A percentile compares a stretch with the other conserved stretches of the same genome.
phyloP scores from a whole-genome alignment of 495 filamentous ascomycete species.

The Podospora anserina region DNA sequence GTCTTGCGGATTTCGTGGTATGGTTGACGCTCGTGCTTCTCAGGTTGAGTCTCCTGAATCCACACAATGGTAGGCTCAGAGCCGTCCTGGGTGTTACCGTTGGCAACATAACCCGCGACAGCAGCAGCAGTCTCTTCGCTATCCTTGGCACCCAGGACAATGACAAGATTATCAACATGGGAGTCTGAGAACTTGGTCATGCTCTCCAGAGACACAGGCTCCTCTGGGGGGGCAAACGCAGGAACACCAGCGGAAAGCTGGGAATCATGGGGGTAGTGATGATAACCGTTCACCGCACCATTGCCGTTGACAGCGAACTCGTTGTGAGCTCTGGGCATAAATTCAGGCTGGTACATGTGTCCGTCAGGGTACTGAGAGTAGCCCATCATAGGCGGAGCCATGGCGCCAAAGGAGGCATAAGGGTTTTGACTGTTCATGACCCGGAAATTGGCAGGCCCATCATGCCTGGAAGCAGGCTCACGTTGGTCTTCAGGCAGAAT shows the following conservation, averaged over 20 bases:
- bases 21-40: conserved; percentile 49
- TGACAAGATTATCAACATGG: conserved; percentile 47
- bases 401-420: conserved; percentile 2
- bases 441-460: conserved; percentile 33
- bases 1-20: conserved; percentile 55
- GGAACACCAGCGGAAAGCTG: conserved; percentile 71
- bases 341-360: conserved; percentile 27
- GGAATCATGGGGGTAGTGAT: conserved; percentile 46
- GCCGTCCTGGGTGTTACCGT: not conserved
- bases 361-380: conserved; percentile 27
- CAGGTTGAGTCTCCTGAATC: conserved; percentile 16
- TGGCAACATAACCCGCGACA: conserved; percentile 21
- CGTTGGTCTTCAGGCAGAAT: conserved; percentile 60
- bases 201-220: conserved; percentile 42
- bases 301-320: conserved; percentile 39
- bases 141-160: conserved; percentile 24
- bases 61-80: conserved; percentile 14
- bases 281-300: conserved; percentile 43
- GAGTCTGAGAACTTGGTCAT: conserved; percentile 53
- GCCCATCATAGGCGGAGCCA: conserved; percentile 9
- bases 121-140: conserved; percentile 16
- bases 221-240: conserved; percentile 65
- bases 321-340: conserved; percentile 35
- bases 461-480: conserved; percentile 38
- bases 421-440: conserved; percentile 11